Evolutionary conservation across 2,329 filamentous ascomycete species (phyloP).

Genomic region (Aspergillus oerlinghausenensis): DNA sequence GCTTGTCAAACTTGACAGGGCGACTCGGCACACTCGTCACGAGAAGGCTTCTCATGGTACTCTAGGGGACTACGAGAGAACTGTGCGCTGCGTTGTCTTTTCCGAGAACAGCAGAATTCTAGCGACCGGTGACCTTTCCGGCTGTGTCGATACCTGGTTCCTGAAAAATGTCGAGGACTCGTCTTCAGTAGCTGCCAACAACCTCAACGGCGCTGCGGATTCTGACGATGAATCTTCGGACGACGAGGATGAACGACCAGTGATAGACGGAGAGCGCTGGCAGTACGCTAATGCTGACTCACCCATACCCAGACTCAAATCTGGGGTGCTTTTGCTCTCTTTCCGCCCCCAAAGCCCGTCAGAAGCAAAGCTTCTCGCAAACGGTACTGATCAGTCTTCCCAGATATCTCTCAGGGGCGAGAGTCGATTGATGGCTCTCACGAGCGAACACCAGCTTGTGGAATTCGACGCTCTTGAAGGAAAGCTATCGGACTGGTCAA

Average conservation of each 20-base stretch:
- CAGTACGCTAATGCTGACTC: conserved; percentile 65
- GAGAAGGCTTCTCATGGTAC: conserved; percentile 58
- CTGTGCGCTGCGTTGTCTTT: conserved; percentile 70
- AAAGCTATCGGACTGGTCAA: conserved; percentile 76
- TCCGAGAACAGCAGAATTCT: conserved; percentile 75
- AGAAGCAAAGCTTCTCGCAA: conserved; percentile 34
- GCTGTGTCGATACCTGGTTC: conserved; percentile 83
- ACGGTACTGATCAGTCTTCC: conserved; percentile 33
- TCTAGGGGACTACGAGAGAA: conserved; percentile 71
- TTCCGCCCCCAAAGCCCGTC: conserved; percentile 50
- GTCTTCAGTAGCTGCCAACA: conserved; percentile 37
- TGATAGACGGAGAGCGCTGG: conserved; percentile 65
- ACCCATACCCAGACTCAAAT: conserved; percentile 64
- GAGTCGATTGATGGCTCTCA: conserved; percentile 57
- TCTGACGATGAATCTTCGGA: conserved; percentile 47
- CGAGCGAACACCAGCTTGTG: conserved; percentile 63
- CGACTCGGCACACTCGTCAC: conserved; percentile 26
- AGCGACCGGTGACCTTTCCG: conserved; percentile 74
- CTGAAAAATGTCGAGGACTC: conserved; percentile 49
- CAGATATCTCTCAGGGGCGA: conserved; percentile 48
- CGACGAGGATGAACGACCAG: conserved; percentile 45
- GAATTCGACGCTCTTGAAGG: conserved; percentile 77
- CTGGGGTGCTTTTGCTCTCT: conserved; percentile 62
- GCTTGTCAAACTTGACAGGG: conserved; percentile 37
- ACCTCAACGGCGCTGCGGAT: conserved; percentile 42